Conservation (phyloP, 768 basidiomycete species). For the Trametes villosa region DNA sequence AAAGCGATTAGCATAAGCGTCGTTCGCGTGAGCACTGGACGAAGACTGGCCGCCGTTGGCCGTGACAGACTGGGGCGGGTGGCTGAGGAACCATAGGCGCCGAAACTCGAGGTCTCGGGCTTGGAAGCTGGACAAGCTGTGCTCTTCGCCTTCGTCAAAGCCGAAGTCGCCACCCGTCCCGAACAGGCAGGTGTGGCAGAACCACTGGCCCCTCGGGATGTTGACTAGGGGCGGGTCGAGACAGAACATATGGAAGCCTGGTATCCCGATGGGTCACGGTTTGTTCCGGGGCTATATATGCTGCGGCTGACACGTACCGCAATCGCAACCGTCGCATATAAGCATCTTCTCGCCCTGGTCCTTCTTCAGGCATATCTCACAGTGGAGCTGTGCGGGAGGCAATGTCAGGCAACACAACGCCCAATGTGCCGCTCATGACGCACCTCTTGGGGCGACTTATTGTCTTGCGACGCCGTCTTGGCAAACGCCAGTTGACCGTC, state of each 20-base stretch:
- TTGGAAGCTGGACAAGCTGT: slow-evolving; percentile 89
- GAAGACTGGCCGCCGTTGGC: slow-evolving; percentile 16
- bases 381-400: slow-evolving; percentile 82
- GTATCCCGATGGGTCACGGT: neutral
- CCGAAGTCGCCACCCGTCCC: slow-evolving; percentile 96
- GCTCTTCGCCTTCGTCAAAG: slow-evolving; percentile 98
- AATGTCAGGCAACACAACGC: too few species aligned
- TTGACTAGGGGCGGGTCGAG: slow-evolving; percentile 85
- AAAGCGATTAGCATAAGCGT: slow-evolving; percentile 57
- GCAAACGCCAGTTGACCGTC: slow-evolving; percentile 1
- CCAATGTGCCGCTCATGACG: too few species aligned
- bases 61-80: slow-evolving; percentile 55
- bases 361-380: slow-evolving; percentile 92
- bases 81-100: slow-evolving; percentile 83
- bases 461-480: slow-evolving; percentile 1
- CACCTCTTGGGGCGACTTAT: slow-evolving; percentile 17
- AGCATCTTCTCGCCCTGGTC: slow-evolving; percentile 91
- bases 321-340: slow-evolving; percentile 86
- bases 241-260: slow-evolving; percentile 92
- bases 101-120: slow-evolving; percentile 90
- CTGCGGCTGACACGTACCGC: slow-evolving; percentile 49
- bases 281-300: neutral
- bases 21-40: slow-evolving; percentile 25
- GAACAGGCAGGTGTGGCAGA: slow-evolving; percentile 88
- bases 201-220: slow-evolving; percentile 96